phyloP scores from a whole-genome alignment of 2,329 filamentous ascomycete species.

The Ceratocystis colombiana region DNA sequence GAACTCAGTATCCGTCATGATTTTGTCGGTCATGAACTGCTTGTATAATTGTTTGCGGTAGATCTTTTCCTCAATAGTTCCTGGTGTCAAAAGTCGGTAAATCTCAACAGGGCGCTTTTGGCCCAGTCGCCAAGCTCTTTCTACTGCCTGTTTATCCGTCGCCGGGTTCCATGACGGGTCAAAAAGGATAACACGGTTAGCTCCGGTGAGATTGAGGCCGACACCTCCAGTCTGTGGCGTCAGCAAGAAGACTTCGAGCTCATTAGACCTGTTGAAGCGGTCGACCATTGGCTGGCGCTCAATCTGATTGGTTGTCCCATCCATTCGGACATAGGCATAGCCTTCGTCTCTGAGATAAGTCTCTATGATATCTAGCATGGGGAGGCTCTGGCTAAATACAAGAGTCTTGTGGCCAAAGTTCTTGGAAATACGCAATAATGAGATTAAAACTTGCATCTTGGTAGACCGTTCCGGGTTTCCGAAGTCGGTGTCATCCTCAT shows the following conservation, averaged over 20 bases:
- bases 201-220: constrained; percentile 88
- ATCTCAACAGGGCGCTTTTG: constrained; percentile 94
- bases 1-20: constrained; percentile 87
- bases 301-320: constrained; percentile 81
- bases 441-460: constrained; percentile 92
- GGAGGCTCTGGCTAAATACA: constrained; percentile 83
- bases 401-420: constrained; percentile 84
- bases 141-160: constrained; percentile 87
- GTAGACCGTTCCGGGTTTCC: constrained; percentile 71
- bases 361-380: constrained; percentile 93
- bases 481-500: constrained; percentile 42
- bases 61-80: constrained; percentile 98
- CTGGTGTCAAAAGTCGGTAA: constrained; percentile 94
- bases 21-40: constrained; percentile 93
- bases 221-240: constrained; percentile 93
- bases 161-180: constrained; percentile 99
- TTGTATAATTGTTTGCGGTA: constrained; percentile 99
- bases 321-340: constrained; percentile 79
- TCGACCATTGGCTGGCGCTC: constrained; percentile 84
- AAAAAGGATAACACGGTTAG: constrained; percentile 93
- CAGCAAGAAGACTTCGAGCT: constrained; percentile 78
- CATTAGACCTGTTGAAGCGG: constrained; percentile 73
- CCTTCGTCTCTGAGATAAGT: constrained; percentile 61
- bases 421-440: constrained; percentile 79
- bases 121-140: constrained; percentile 88